A percentile compares a stretch with the other conserved stretches of the same genome.
phyloP scores from a whole-genome alignment of 805 yeast genomes.

The Cyberlindnera sargentensis region DNA sequence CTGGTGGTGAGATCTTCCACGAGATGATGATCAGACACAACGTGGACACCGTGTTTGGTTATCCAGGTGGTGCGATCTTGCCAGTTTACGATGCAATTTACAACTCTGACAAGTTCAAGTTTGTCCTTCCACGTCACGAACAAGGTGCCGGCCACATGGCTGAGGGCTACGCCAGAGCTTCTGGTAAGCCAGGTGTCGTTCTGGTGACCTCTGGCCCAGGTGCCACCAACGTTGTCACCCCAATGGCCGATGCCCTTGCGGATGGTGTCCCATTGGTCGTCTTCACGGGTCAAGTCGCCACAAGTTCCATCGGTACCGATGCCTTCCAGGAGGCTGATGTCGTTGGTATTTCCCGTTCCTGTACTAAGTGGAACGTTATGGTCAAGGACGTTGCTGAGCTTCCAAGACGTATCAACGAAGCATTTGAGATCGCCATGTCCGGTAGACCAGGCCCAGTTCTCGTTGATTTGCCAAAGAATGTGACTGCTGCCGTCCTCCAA shows the following conservation, averaged over 20 bases:
- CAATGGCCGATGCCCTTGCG: constrained; percentile 94
- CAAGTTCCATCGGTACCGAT: constrained; percentile 94
- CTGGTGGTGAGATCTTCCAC: constrained; percentile 98
- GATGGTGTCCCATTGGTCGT: constrained; percentile 98
- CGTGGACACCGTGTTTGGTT: constrained; percentile 94
- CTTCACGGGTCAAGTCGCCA: constrained; percentile 95
- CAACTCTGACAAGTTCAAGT: constrained; percentile 81
- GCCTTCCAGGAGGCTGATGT: constrained; percentile 99
- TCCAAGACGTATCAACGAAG: constrained; percentile 94
- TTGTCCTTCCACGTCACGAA: constrained; percentile 92
- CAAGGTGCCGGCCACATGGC: constrained; percentile 99
- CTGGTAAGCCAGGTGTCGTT: constrained; percentile 96
- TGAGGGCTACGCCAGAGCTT: constrained; percentile 94
- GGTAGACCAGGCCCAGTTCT: constrained; percentile 99
- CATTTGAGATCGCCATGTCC: constrained; percentile 90
- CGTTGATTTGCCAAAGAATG: constrained; percentile 97
- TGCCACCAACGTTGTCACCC: constrained; percentile 97
- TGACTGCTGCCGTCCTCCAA: constrained; percentile 84
- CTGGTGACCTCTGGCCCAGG: constrained; percentile 99
- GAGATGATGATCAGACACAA: constrained; percentile 97
- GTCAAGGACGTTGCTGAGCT: constrained; percentile 90
- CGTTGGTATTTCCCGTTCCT: constrained; percentile 91
- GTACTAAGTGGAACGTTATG: constrained; percentile 99
- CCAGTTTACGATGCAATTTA: constrained; percentile 97
- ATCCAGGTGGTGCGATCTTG: constrained; percentile 98